Evolutionary conservation across 2,329 filamentous ascomycete genomes (phyloP).

Genomic region (Xylaria sp.): DNA sequence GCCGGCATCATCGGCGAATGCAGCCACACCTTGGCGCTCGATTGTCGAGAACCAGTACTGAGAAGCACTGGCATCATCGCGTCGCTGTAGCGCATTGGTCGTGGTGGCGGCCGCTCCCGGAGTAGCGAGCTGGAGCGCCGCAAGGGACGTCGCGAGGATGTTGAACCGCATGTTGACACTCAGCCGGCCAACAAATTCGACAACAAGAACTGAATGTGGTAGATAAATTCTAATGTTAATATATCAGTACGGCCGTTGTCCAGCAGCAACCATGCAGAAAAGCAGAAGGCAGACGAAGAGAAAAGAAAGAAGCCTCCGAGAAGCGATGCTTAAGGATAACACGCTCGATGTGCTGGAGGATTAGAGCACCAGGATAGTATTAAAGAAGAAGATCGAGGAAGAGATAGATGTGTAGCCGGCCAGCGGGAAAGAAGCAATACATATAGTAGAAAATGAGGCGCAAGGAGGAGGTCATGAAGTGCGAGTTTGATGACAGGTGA

Average conservation of each 20-base stretch:
- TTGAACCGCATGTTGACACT: conserved; percentile 31
- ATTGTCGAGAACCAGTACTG: conserved; percentile 70
- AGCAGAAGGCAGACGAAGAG: conserved; percentile 2
- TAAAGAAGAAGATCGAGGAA: neutral
- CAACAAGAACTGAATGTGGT: conserved; percentile 19
- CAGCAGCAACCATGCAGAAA: conserved; percentile 4
- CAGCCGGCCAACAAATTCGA: conserved; percentile 27
- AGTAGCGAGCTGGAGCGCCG: conserved; percentile 27
- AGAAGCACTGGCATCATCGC: conserved; percentile 33
- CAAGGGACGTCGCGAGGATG: conserved; percentile 26
- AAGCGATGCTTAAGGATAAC: neutral
- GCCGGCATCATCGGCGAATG: conserved; percentile 49
- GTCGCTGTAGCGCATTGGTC: conserved; percentile 21
- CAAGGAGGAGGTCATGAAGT: neutral
- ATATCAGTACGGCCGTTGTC: conserved; percentile 8
- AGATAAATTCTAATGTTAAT: conserved; percentile 3
- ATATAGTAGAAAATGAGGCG: neutral
- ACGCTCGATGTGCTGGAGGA: no score
- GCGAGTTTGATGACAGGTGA: neutral
- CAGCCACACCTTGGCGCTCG: conserved; percentile 60
- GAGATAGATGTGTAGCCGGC: neutral
- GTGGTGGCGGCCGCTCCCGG: conserved; percentile 20
- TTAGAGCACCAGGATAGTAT: neutral
- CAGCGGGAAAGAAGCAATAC: neutral
- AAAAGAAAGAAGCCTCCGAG: neutral